Conservation (phyloP, 805 yeast genomes). For the Grigorovia yakushimaensis region DNA sequence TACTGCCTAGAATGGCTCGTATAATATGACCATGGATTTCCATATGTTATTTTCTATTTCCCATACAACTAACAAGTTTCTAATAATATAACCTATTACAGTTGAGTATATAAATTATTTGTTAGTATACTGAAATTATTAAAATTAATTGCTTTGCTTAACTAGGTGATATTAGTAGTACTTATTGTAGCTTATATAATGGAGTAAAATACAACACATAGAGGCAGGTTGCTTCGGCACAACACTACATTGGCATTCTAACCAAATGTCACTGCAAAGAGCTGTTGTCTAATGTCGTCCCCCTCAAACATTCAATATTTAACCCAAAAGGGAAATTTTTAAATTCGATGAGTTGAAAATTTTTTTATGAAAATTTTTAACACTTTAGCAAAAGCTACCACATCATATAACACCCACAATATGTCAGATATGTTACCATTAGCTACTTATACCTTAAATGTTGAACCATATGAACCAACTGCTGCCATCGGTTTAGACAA, state of each 20-base stretch:
- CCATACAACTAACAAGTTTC: background rate
- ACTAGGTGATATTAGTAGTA: background rate
- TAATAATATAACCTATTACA: no score
- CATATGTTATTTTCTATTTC: no score
- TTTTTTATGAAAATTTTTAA: background rate
- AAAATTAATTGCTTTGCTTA: no score
- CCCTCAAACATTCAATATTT: background rate
- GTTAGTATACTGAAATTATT: background rate
- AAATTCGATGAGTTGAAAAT: background rate
- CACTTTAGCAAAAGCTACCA: background rate
- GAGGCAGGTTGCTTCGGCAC: no score
- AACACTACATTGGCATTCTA: no score
- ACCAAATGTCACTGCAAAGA: background rate
- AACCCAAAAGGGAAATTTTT: background rate
- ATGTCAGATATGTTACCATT: constrained; percentile 76
- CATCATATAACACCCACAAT: background rate
- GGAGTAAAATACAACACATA: no score
- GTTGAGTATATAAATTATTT: background rate
- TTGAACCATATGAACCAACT: constrained; percentile 78
- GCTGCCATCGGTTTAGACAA: constrained; percentile 79
- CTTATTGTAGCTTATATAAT: no score
- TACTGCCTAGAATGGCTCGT: no score
- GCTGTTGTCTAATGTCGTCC: background rate
- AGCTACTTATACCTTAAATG: constrained; percentile 76
- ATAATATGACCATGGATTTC: no score